Percentiles rank a stretch among this genome's conserved stretches.
phyloP scores from a whole-genome alignment of 441 rosid genomes.

The Geranium incanum region DNA sequence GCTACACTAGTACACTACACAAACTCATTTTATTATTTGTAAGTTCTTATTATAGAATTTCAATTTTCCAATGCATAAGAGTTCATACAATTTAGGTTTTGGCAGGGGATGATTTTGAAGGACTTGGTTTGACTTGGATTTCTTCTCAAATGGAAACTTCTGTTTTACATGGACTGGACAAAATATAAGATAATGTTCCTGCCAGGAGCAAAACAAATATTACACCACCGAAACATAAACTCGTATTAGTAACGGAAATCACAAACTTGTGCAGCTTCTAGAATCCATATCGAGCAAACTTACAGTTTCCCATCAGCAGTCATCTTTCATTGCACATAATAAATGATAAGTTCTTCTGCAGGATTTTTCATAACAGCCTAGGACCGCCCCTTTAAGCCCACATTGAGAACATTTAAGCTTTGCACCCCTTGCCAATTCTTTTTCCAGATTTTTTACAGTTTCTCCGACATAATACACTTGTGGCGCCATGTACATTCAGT shows the following conservation, averaged over 20 bases:
- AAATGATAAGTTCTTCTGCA: slow-evolving; percentile 77
- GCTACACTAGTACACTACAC: background rate
- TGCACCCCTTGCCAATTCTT: slow-evolving; percentile 68
- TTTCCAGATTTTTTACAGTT: slow-evolving; percentile 53
- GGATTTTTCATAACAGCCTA: slow-evolving; percentile 69
- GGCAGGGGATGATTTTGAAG: slow-evolving; percentile 17
- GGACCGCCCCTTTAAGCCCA: slow-evolving; percentile 72
- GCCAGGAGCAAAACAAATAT: slow-evolving; percentile 21
- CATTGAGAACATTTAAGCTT: slow-evolving; percentile 70
- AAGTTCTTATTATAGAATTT: background rate
- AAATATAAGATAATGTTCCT: slow-evolving; percentile 61
- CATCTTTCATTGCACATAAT: slow-evolving; percentile 62
- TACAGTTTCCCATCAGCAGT: slow-evolving; percentile 79
- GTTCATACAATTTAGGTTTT: slow-evolving; percentile 33
- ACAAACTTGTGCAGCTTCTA: background rate
- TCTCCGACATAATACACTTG: slow-evolving; percentile 59
- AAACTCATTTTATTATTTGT: background rate
- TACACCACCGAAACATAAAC: slow-evolving; percentile 11
- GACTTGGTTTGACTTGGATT: slow-evolving; percentile 22
- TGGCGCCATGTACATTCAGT: slow-evolving; percentile 54
- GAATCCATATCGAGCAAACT: slow-evolving; percentile 18
- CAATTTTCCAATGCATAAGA: slow-evolving; percentile 1
- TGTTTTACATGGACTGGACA: slow-evolving; percentile 65
- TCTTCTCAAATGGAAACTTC: slow-evolving; percentile 65
- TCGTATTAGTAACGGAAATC: background rate